These are phyloP conservation scores for Pyricularia grisea DNA, from an alignment of 2,329 filamentous ascomycete genomes.

Conservation along the genomic window DNA sequence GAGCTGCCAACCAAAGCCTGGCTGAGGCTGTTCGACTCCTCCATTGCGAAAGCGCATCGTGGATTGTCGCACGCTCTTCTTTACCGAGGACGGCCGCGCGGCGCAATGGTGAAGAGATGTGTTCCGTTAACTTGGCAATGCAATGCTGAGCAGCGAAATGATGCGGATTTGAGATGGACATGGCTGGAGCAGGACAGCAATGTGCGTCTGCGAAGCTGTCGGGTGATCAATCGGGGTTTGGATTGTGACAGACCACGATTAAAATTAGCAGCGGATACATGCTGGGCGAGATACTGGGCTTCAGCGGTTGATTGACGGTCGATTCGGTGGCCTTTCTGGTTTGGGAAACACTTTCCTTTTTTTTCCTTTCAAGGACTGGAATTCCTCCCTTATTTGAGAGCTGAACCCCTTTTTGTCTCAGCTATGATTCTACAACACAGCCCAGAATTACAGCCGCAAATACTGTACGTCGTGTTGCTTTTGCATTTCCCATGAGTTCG, in stretches of 20 bases:
- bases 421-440: neutral
- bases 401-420: neutral
- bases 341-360: neutral
- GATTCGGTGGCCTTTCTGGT: neutral
- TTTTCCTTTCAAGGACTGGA: neutral
- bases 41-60: neutral
- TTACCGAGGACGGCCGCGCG: neutral
- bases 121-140: neutral
- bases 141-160: neutral
- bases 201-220: neutral
- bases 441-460: neutral
- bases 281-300: neutral
- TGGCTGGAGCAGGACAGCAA: neutral
- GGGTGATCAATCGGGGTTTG: too few relatives aligned
- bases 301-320: neutral
- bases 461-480: neutral
- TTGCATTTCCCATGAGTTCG: neutral
- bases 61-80: neutral
- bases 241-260: neutral
- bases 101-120: neutral
- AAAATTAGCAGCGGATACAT: neutral
- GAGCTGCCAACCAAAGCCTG: neutral
- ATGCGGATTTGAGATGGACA: neutral
- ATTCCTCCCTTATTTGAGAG: neutral
- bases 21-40: neutral